Evolutionary conservation across 2,329 filamentous ascomycete genomes (phyloP).

Genomic region (Byssothecium circinans): DNA sequence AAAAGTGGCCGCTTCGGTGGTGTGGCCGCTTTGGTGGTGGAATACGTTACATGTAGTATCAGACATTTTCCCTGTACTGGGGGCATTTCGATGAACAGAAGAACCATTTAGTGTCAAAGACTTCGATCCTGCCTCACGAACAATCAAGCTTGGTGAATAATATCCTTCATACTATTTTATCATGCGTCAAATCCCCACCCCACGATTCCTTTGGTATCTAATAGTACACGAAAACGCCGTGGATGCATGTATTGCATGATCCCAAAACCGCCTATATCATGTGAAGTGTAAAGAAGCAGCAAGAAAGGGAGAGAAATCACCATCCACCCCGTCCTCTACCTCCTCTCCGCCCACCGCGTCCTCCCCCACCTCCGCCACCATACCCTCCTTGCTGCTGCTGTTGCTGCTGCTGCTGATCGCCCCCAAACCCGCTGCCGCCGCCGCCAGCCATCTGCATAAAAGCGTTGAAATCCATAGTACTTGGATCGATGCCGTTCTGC

Average conservation of each 20-base stretch:
- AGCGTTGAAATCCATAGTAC: slow-evolving; percentile 37
- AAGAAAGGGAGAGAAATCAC: slow-evolving; percentile 17
- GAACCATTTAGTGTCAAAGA: no score
- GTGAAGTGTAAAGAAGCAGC: background rate
- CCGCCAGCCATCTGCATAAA: slow-evolving; percentile 42
- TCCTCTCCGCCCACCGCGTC: slow-evolving; percentile 32
- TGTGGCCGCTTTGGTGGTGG: no score
- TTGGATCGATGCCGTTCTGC: slow-evolving; percentile 48
- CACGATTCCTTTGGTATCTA: background rate
- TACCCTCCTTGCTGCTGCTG: slow-evolving; percentile 7
- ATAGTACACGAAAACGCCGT: background rate
- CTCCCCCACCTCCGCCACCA: slow-evolving; percentile 27
- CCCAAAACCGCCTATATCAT: background rate
- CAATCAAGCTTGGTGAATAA: no score
- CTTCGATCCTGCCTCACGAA: no score
- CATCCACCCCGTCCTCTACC: slow-evolving; percentile 29
- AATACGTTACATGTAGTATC: no score
- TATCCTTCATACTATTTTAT: no score
- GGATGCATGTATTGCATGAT: background rate
- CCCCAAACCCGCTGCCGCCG: slow-evolving; percentile 32
- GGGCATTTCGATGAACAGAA: no score
- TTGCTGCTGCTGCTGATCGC: slow-evolving; percentile 18
- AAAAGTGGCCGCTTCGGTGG: no score
- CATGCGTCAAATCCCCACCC: no score
- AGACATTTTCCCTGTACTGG: no score